These are phyloP conservation scores for Lathyrus tuberosus DNA, from an alignment of 306 rosid genomes.

Conservation along the genomic window DNA sequence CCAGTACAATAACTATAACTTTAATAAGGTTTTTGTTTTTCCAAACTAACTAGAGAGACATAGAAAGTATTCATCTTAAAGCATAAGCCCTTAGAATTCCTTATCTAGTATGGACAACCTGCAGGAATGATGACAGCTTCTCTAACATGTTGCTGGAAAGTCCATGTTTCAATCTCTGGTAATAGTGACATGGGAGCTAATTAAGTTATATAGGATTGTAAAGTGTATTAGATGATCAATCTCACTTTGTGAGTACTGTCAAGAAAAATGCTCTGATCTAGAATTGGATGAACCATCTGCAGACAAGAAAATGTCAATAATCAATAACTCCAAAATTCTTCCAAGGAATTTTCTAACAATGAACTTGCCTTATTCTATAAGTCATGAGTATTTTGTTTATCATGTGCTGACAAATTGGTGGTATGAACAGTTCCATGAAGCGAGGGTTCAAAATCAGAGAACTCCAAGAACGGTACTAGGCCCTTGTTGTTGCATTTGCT, in stretches of 20 bases:
- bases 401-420: slow-evolving; percentile 31
- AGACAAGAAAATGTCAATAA: slow-evolving; percentile 44
- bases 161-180: slow-evolving; percentile 96
- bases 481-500: too few species aligned
- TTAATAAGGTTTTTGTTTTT: too few species aligned
- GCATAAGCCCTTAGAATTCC: slow-evolving; percentile 72
- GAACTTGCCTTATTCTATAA: slow-evolving; percentile 54
- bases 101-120: slow-evolving; percentile 97
- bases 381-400: slow-evolving; percentile 39
- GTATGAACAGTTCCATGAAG: slow-evolving; percentile 41
- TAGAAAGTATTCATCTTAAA: slow-evolving; percentile 16
- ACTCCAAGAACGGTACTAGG: too few species aligned
- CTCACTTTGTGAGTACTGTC: slow-evolving; percentile 82
- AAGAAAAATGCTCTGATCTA: slow-evolving; percentile 80
- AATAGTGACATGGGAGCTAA: slow-evolving; percentile 31
- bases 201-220: slow-evolving; percentile 28
- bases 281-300: slow-evolving; percentile 90
- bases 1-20: slow-evolving; percentile 11
- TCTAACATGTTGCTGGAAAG: slow-evolving; percentile 84
- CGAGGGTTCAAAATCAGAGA: slow-evolving; percentile 47
- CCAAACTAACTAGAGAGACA: not conserved
- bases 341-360: slow-evolving; percentile 20
- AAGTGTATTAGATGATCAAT: slow-evolving; percentile 47
- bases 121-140: slow-evolving; percentile 99
- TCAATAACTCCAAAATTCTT: slow-evolving; percentile 39